A percentile compares a stretch with the other conserved stretches of the same genome.
Evolutionary conservation across 169 alveolate genomes (phyloP).

Genomic region (Cryptosporidium felis): DNA sequence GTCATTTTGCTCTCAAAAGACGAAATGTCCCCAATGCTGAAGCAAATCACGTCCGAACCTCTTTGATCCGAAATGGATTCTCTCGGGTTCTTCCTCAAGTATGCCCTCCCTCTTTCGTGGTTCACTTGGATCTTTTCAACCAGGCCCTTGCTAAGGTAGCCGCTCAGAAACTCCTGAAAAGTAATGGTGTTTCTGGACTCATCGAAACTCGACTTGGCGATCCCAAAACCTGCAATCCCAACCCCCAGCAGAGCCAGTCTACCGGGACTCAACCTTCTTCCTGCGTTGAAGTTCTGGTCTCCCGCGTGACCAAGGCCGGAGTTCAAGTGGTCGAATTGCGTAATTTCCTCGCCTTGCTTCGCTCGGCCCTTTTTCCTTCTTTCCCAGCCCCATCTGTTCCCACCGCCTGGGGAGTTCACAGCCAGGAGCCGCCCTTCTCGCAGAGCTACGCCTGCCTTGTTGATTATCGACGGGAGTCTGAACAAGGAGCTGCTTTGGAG

Average conservation of each 20-base stretch:
- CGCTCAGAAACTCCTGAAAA: slow-evolving; percentile 81
- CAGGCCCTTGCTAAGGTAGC: slow-evolving; percentile 81
- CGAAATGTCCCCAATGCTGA: slow-evolving; percentile 80
- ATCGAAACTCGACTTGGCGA: not conserved
- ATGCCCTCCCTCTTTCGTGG: slow-evolving; percentile 72
- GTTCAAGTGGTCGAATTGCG: no score
- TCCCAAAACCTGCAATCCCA: slow-evolving; percentile 1
- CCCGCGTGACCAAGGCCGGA: no score
- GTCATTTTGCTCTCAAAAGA: slow-evolving; percentile 81
- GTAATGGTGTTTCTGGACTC: slow-evolving; percentile 81
- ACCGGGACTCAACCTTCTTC: no score
- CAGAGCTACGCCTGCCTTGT: no score
- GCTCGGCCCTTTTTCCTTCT: no score
- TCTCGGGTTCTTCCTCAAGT: not conserved
- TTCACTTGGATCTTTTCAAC: slow-evolving; percentile 83
- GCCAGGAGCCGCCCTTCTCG: no score
- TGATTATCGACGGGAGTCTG: no score
- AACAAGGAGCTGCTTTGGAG: no score
- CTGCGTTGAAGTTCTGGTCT: no score
- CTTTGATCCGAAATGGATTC: not conserved
- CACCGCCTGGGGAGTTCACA: no score
- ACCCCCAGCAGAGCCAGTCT: not conserved
- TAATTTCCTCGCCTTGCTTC: no score
- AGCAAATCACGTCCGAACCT: slow-evolving; percentile 73
- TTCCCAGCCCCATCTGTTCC: no score